Evolutionary conservation across 768 basidiomycete genomes (phyloP).

Genomic region (Calocybe gangraenosa): DNA sequence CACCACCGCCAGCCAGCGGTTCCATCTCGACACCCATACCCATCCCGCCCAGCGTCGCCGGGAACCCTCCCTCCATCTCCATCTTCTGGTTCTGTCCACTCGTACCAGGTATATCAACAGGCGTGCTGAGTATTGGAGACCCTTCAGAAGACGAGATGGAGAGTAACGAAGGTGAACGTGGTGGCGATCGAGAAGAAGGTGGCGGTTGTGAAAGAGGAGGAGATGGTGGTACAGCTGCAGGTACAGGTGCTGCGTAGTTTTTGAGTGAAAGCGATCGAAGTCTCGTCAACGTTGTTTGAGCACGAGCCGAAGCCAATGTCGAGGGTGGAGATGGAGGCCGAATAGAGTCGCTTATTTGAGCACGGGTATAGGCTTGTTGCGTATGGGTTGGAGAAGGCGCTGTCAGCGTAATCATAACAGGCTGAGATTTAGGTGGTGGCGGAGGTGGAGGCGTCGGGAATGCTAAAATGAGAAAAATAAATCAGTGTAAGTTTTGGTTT

Average conservation of each 20-base stretch:
- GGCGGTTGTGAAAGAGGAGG: neutral
- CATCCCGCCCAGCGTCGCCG: neutral
- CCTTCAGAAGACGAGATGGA: neutral
- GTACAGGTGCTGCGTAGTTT: conserved; percentile 47
- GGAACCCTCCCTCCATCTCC: conserved; percentile 6
- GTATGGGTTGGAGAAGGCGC: conserved; percentile 4
- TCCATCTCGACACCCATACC: conserved; percentile 6
- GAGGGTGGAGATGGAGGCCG: conserved; percentile 1
- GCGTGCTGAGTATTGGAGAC: conserved; percentile 9
- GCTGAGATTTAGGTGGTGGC: too few relatives aligned
- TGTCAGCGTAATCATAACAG: conserved; percentile 1
- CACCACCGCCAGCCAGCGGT: too few relatives aligned
- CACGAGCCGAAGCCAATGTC: conserved; percentile 19
- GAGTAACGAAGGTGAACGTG: conserved; percentile 3
- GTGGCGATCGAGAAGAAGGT: too few relatives aligned
- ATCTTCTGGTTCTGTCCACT: neutral
- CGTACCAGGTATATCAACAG: conserved; percentile 4
- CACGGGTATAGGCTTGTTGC: neutral
- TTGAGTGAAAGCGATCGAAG: conserved; percentile 37
- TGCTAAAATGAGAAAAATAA: neutral
- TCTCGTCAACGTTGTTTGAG: conserved; percentile 29
- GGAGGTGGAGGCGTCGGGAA: conserved; percentile 4
- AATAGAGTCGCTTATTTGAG: neutral
- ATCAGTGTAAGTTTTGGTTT: too few relatives aligned
- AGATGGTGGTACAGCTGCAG: neutral